These are phyloP conservation scores for Marchantia paleacea DNA, from an alignment of 225 moss, liverwort and hornwort genomes.

Conservation along the genomic window DNA sequence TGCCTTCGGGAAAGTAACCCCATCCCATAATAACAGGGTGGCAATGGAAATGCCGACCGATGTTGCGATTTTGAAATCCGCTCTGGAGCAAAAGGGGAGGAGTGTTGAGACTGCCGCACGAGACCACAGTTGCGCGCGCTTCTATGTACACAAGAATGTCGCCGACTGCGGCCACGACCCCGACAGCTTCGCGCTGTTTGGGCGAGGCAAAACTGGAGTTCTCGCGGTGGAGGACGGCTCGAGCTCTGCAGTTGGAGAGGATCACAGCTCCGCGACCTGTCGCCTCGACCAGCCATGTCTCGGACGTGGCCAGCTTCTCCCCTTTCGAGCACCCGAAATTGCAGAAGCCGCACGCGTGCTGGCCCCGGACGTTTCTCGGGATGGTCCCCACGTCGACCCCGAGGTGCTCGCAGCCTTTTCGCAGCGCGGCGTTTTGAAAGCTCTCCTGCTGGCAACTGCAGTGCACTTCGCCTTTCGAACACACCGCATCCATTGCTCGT, in stretches of 20 bases:
- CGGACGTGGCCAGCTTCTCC: slow-evolving; percentile 50
- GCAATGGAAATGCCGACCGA: slow-evolving; percentile 65
- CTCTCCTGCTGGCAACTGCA: slow-evolving; percentile 36
- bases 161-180: slow-evolving; percentile 49
- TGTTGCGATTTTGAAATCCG: slow-evolving; percentile 63
- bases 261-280: slow-evolving; percentile 48
- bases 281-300: slow-evolving; percentile 74
- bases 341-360: slow-evolving; percentile 85
- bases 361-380: slow-evolving; percentile 40
- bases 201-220: slow-evolving; percentile 16
- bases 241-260: slow-evolving; percentile 54
- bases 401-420: slow-evolving; percentile 53
- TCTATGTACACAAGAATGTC: slow-evolving; percentile 48
- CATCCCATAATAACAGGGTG: slow-evolving; percentile 54
- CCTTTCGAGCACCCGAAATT: slow-evolving; percentile 56
- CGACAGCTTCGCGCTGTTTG: slow-evolving; percentile 49
- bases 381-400: slow-evolving; percentile 47
- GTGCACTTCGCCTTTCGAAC: slow-evolving; percentile 49
- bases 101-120: slow-evolving; percentile 70
- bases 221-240: slow-evolving; percentile 40
- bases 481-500: slow-evolving; percentile 60
- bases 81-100: slow-evolving; percentile 65
- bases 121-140: slow-evolving; percentile 58
- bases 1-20: slow-evolving; percentile 70
- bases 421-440: slow-evolving; percentile 57